phyloP scores from a whole-genome alignment of 306 rosid genomes.

The Neltuma alba region DNA sequence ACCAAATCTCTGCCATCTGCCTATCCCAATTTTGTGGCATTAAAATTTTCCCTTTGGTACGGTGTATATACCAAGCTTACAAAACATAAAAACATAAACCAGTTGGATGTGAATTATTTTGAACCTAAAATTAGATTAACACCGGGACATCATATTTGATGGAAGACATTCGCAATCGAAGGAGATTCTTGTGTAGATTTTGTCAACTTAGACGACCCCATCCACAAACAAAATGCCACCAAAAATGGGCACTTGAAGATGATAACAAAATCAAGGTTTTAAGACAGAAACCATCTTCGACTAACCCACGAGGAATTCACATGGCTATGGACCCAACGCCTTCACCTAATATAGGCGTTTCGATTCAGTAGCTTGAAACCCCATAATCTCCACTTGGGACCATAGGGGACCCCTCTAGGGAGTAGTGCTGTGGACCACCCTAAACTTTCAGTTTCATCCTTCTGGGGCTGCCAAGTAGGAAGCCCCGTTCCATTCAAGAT shows the following conservation, averaged over 20 bases:
- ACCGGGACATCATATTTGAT: slow-evolving; percentile 17
- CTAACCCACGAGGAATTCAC: slow-evolving; percentile 64
- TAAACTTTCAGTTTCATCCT: slow-evolving; percentile 24
- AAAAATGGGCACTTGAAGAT: slow-evolving; percentile 20
- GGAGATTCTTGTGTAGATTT: background rate
- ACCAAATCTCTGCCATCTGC: background rate
- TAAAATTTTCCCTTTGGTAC: too few relatives aligned
- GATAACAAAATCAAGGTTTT: background rate
- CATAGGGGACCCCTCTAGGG: too few relatives aligned
- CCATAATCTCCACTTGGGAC: slow-evolving; percentile 50
- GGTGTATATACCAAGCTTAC: too few relatives aligned
- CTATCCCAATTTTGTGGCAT: background rate
- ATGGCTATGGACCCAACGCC: slow-evolving; percentile 48
- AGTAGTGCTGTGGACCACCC: slow-evolving; percentile 81
- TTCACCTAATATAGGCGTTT: slow-evolving; percentile 29
- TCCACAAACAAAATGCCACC: background rate
- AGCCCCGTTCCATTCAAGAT: background rate
- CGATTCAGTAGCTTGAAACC: slow-evolving; percentile 29
- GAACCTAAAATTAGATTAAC: slow-evolving; percentile 20
- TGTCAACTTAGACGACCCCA: background rate
- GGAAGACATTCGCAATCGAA: background rate
- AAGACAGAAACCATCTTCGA: slow-evolving; percentile 28
- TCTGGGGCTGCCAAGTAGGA: background rate
- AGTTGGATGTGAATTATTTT: background rate
- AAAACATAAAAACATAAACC: too few relatives aligned